A percentile compares a stretch with the other conserved stretches of the same genome.
Evolutionary conservation across 1,284 basidiomycete genomes (phyloP).

Genomic region (Rhizoctonia solani): DNA sequence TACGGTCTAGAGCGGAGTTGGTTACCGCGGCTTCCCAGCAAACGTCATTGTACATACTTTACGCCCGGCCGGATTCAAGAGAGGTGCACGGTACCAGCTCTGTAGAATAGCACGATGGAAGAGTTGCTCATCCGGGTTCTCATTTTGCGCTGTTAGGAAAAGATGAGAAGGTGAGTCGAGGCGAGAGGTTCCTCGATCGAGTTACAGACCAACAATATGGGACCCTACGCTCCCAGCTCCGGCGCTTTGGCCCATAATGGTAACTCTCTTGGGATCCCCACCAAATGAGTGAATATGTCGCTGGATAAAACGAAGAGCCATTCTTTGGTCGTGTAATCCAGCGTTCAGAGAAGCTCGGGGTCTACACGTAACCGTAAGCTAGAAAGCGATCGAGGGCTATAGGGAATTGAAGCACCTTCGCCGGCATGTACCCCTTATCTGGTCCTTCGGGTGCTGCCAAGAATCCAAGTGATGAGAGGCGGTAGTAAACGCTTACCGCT

Average conservation of each 20-base stretch:
- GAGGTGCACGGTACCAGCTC: slow-evolving; percentile 32
- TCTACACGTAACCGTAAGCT: neutral
- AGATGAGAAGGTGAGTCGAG: slow-evolving; percentile 1
- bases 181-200: neutral
- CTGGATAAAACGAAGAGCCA: slow-evolving; percentile 45
- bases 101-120: slow-evolving; percentile 31
- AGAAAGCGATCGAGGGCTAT: neutral
- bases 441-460: slow-evolving; percentile 52
- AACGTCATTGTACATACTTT: slow-evolving; percentile 2
- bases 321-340: slow-evolving; percentile 63
- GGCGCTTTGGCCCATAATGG: slow-evolving; percentile 25
- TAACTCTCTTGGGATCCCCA: slow-evolving; percentile 41
- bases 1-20: neutral
- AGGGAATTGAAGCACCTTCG: neutral
- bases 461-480: slow-evolving; percentile 53
- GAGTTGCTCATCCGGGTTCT: neutral
- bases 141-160: slow-evolving; percentile 6
- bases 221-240: neutral
- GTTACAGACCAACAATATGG: neutral
- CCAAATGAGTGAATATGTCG: slow-evolving; percentile 43
- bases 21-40: too few relatives aligned
- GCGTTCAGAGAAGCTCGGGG: slow-evolving; percentile 54
- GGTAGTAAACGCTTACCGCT: slow-evolving; percentile 53
- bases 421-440: slow-evolving; percentile 42
- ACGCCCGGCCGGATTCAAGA: neutral